Conservation (phyloP, 345 rosid species). For the Populus simonii region DNA sequence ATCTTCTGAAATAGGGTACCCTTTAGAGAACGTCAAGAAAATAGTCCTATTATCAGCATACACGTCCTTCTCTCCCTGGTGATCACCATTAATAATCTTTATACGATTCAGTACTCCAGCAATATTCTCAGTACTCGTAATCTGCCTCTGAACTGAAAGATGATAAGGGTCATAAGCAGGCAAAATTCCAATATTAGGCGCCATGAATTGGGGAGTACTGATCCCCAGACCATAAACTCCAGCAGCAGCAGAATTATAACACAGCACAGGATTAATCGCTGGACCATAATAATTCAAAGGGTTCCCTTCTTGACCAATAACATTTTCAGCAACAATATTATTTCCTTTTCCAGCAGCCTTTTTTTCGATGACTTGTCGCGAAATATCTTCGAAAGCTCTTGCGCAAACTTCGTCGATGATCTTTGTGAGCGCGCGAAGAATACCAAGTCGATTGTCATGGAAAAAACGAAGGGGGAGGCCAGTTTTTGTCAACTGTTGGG, state of each 20-base stretch:
- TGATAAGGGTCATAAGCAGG: not conserved
- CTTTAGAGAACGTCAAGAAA: conserved; percentile 75
- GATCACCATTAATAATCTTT: not conserved
- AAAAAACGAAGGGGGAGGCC: conserved; percentile 33
- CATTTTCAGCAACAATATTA: not conserved
- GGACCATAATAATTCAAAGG: not conserved
- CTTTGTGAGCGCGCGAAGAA: conserved; percentile 26
- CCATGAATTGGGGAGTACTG: not conserved
- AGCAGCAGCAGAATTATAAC: not conserved
- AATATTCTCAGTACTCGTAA: conserved; percentile 10
- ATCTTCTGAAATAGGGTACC: conserved; percentile 53
- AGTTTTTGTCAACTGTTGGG: conserved; percentile 22
- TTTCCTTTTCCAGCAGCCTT: not conserved
- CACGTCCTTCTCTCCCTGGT: not conserved
- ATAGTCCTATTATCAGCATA: conserved; percentile 48
- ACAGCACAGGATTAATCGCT: not conserved
- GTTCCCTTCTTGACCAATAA: not conserved
- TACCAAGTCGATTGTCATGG: conserved; percentile 26
- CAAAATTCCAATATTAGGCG: not conserved
- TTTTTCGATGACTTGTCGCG: not conserved
- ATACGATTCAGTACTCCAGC: conserved; percentile 6
- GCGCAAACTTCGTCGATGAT: conserved; percentile 39
- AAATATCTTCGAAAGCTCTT: conserved; percentile 51
- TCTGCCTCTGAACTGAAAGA: not conserved
- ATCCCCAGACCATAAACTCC: not conserved